Evolutionary conservation across 2,329 filamentous ascomycete species (phyloP).

Genomic region (Cladosporium austrohemisphaericum): DNA sequence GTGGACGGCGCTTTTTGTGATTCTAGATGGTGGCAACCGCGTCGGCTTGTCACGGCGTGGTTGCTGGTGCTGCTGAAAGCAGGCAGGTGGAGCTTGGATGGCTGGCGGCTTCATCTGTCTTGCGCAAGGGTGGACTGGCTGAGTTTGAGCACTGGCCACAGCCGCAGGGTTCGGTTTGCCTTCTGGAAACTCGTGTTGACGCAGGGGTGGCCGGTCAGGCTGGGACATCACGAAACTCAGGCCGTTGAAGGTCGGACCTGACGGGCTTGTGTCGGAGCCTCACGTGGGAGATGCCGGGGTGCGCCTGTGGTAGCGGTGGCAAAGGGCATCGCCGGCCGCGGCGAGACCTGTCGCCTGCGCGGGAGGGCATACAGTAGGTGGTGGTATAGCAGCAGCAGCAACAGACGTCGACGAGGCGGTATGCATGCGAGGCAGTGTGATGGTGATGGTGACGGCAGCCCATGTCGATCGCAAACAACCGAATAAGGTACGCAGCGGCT

Average conservation of each 20-base stretch:
- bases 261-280: constrained; percentile 13
- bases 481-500: not conserved
- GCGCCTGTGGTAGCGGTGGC: too few species aligned
- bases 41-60: too few species aligned
- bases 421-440: constrained; percentile 4
- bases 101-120: not conserved
- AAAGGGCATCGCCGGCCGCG: not conserved
- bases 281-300: constrained; percentile 12
- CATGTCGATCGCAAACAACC: constrained; percentile 5
- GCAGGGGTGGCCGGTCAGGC: constrained; percentile 12
- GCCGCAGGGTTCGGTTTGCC: constrained; percentile 6
- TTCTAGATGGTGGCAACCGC: too few species aligned
- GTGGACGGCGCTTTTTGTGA: too few species aligned
- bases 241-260: not conserved
- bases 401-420: not conserved
- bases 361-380: not conserved
- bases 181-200: constrained; percentile 6
- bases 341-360: not conserved
- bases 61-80: too few species aligned
- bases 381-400: not conserved
- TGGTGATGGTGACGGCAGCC: not conserved
- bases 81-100: too few species aligned
- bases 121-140: not conserved
- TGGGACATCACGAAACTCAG: not conserved
- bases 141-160: not conserved